These are phyloP conservation scores for Beauveria asiatica DNA, from an alignment of 2,329 filamentous ascomycete genomes.

Conservation along the genomic window DNA sequence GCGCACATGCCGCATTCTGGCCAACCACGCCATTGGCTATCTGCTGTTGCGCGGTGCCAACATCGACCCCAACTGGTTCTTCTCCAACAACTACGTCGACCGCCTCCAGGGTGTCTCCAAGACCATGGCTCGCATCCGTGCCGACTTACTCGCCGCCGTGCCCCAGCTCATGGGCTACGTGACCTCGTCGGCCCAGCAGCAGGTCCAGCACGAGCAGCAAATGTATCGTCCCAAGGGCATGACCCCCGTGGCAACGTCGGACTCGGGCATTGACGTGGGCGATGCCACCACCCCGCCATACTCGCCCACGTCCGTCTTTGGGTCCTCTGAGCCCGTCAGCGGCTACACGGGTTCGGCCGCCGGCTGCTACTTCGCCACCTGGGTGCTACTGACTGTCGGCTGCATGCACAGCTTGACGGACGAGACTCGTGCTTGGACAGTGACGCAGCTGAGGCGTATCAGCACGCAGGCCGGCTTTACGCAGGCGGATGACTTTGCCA, in stretches of 20 bases:
- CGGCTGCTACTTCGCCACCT: conserved; percentile 9
- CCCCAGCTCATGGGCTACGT: conserved; percentile 12
- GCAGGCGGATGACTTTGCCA: conserved; percentile 10
- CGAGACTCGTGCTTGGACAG: conserved; percentile 10
- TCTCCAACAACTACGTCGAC: conserved; percentile 10
- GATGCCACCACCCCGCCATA: conserved; percentile 3
- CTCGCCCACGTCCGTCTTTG: conserved; percentile 8
- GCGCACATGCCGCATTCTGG: conserved; percentile 10
- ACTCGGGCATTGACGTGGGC: conserved; percentile 5
- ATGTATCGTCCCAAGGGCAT: conserved; percentile 10
- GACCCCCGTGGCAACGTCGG: conserved; percentile 6
- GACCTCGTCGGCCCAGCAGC: conserved; percentile 10
- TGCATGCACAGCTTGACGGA: conserved; percentile 12
- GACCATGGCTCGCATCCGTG: conserved; percentile 6
- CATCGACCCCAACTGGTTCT: conserved; percentile 12
- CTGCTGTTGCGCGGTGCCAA: conserved; percentile 10
- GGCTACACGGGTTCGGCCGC: conserved; percentile 7
- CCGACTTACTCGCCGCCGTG: conserved; percentile 7
- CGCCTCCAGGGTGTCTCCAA: conserved; percentile 9
- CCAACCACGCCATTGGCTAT: conserved; percentile 10
- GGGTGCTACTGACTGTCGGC: conserved; percentile 9
- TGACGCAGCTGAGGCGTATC: conserved; percentile 7
- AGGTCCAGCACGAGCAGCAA: conserved; percentile 11
- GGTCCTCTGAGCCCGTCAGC: conserved; percentile 3
- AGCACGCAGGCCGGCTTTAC: conserved; percentile 9